Evolutionary conservation across 2,329 filamentous ascomycete genomes (phyloP).

Genomic region (Exophiala bonariae): DNA sequence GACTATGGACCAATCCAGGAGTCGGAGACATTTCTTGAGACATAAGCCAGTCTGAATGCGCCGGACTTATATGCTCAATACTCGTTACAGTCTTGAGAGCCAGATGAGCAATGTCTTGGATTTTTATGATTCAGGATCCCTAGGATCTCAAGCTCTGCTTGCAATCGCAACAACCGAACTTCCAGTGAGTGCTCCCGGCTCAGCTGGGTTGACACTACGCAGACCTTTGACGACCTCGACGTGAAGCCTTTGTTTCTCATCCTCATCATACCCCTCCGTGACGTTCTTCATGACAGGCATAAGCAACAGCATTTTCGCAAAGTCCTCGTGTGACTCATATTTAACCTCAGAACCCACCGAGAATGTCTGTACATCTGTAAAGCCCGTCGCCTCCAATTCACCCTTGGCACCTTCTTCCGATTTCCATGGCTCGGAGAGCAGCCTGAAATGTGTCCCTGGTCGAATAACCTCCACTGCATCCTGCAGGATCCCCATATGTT

Average conservation of each 20-base stretch:
- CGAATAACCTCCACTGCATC: too few relatives aligned
- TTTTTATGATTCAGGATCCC: too few relatives aligned
- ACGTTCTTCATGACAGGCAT: slow-evolving; percentile 9
- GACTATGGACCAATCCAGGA: too few relatives aligned
- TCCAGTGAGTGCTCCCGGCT: background rate
- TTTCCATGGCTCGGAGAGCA: background rate
- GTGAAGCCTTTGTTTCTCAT: background rate
- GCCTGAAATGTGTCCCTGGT: background rate
- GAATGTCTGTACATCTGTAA: slow-evolving; percentile 1
- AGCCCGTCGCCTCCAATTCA: slow-evolving; percentile 2
- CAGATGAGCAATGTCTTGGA: too few relatives aligned
- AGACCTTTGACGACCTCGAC: background rate
- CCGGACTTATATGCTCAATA: too few relatives aligned
- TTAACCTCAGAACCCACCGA: background rate
- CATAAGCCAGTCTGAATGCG: too few relatives aligned
- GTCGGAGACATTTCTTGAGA: too few relatives aligned
- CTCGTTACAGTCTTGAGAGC: too few relatives aligned
- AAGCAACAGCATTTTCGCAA: slow-evolving; percentile 2
- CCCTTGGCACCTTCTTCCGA: slow-evolving; percentile 1
- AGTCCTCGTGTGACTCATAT: slow-evolving; percentile 3
- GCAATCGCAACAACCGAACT: too few relatives aligned
- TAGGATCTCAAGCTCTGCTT: too few relatives aligned
- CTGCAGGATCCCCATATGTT: background rate
- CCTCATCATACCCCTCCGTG: background rate
- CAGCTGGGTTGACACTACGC: background rate